Evolutionary conservation across 2,329 filamentous ascomycete species (phyloP).

Genomic region (Clarireedia homoeocarpa): DNA sequence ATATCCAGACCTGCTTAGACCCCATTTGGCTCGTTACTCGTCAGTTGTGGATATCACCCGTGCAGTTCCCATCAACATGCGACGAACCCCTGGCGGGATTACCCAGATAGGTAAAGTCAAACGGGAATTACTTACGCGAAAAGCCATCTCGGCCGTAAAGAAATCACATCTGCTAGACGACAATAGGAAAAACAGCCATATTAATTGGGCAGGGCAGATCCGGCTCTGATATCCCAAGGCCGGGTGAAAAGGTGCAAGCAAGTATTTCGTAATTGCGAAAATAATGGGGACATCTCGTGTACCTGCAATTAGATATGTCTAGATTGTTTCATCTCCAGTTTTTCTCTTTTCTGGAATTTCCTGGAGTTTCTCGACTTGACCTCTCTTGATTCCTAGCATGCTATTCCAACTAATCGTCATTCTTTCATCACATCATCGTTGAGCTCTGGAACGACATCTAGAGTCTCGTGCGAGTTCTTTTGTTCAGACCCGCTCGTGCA

Average conservation of each 20-base stretch:
- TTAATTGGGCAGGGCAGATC: background rate
- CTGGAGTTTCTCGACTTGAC: too few relatives aligned
- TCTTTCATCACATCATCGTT: too few relatives aligned
- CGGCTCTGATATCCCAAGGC: background rate
- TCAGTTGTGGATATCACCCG: background rate
- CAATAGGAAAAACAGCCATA: background rate
- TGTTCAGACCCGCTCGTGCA: background rate
- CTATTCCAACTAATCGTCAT: too few relatives aligned
- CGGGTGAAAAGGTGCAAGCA: background rate
- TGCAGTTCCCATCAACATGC: background rate
- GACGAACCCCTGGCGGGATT: background rate
- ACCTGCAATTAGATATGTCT: too few relatives aligned
- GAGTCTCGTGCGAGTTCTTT: background rate
- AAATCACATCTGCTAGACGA: too few relatives aligned
- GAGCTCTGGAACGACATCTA: too few relatives aligned
- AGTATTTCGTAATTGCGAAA: background rate
- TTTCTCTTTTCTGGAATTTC: too few relatives aligned
- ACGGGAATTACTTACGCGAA: background rate
- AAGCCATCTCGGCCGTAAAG: too few relatives aligned
- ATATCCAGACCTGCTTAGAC: too few relatives aligned
- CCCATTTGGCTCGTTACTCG: background rate
- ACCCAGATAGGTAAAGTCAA: background rate
- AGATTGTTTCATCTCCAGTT: too few relatives aligned
- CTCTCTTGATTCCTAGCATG: too few relatives aligned
- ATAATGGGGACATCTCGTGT: too few relatives aligned